Conservation (phyloP, 2,329 filamentous ascomycete genomes). For the Fusarium nygamai region DNA sequence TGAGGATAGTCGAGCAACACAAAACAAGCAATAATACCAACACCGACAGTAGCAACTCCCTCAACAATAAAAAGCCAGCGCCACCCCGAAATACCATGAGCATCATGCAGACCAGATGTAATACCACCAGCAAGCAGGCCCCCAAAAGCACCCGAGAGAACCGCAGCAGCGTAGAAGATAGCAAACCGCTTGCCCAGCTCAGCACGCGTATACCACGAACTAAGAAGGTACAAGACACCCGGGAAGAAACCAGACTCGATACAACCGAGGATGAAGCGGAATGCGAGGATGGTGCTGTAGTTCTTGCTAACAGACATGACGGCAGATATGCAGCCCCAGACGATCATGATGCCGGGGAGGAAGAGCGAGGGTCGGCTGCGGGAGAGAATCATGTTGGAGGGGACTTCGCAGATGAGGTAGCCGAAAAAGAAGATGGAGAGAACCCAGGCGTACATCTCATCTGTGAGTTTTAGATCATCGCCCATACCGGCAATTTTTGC, state of each 20-base stretch:
- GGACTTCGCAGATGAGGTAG: background rate
- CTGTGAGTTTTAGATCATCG: fast-evolving
- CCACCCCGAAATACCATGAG: background rate
- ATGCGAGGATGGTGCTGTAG: background rate
- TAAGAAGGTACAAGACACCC: background rate
- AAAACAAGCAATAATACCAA: background rate
- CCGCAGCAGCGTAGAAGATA: background rate
- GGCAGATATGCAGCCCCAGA: background rate
- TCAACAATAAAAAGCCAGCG: background rate
- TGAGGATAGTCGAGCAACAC: background rate
- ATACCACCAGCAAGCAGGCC: background rate
- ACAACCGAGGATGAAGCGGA: background rate
- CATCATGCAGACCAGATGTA: background rate
- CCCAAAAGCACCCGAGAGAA: background rate
- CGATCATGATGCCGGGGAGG: background rate
- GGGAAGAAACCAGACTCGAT: background rate
- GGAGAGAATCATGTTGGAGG: background rate
- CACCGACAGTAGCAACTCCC: background rate
- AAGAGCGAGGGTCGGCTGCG: background rate
- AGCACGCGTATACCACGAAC: background rate
- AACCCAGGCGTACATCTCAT: background rate
- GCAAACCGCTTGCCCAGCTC: background rate
- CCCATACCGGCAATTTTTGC: background rate
- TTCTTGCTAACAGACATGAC: background rate
- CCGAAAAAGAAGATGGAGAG: background rate